Conservation (phyloP, 164 flowering plant species). For the Echeveria elegans region DNA sequence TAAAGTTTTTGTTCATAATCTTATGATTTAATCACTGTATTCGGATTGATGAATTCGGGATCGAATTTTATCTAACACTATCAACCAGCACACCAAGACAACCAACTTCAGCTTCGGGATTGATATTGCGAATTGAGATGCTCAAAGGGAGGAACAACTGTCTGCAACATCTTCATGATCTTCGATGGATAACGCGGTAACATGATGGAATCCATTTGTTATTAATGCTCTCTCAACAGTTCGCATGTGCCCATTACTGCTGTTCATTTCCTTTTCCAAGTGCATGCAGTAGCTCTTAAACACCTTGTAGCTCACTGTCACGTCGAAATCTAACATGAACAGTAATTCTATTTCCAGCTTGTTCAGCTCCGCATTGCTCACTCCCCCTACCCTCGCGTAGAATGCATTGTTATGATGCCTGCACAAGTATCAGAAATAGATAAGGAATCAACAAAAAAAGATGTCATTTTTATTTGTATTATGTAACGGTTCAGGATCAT, state of each 20-base stretch:
- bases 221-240: slow-evolving; percentile 27
- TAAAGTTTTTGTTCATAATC: too few relatives aligned
- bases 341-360: slow-evolving; percentile 73
- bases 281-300: slow-evolving; percentile 79
- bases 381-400: slow-evolving; percentile 85
- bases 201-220: slow-evolving; percentile 4
- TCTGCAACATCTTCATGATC: background rate
- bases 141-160: background rate
- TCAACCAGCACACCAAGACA: too few relatives aligned
- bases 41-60: too few relatives aligned
- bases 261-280: slow-evolving; percentile 69
- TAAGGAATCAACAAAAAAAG: background rate
- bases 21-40: too few relatives aligned
- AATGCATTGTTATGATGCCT: slow-evolving; percentile 92
- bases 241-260: slow-evolving; percentile 23
- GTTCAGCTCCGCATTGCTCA: slow-evolving; percentile 76
- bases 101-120: too few relatives aligned
- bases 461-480: too few relatives aligned
- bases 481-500: background rate
- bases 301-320: slow-evolving; percentile 50
- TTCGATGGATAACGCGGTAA: background rate
- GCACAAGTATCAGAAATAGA: slow-evolving; percentile 9
- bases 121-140: too few relatives aligned
- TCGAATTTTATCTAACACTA: too few relatives aligned
- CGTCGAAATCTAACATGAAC: slow-evolving; percentile 70